These are phyloP conservation scores for Cymbopogon flexuosus DNA, from an alignment of 202 grass and related monocot species.

Conservation along the genomic window DNA sequence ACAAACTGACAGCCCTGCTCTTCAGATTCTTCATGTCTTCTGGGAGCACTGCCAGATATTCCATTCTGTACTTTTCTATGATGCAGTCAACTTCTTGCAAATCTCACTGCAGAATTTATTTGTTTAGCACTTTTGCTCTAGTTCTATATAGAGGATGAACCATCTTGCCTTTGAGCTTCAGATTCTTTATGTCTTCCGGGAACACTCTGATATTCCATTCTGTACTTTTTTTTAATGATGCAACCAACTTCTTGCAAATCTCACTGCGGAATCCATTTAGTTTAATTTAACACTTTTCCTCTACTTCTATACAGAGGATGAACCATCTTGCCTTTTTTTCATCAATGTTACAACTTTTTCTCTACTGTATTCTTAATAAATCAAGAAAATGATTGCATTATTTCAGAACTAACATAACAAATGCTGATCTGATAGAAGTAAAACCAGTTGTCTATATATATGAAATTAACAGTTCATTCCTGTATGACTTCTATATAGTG, in stretches of 20 bases:
- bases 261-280: not conserved
- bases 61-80: slow-evolving; percentile 19
- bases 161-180: not conserved
- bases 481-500: not conserved
- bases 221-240: slow-evolving; percentile 5
- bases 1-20: not conserved
- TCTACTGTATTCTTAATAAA: not conserved
- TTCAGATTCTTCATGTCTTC: slow-evolving; percentile 31
- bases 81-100: slow-evolving; percentile 1
- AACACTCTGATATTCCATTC: slow-evolving; percentile 30
- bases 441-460: too few relatives aligned
- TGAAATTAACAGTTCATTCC: not conserved
- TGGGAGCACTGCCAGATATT: slow-evolving; percentile 25
- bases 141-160: not conserved
- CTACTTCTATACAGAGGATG: not conserved
- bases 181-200: slow-evolving; percentile 32
- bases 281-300: not conserved
- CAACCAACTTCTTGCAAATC: slow-evolving; percentile 6
- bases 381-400: not conserved
- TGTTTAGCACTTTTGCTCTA: slow-evolving; percentile 15
- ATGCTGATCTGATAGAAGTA: not conserved
- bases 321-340: not conserved
- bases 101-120: not conserved
- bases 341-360: not conserved
- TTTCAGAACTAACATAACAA: slow-evolving; percentile 10